These are phyloP conservation scores for Biscogniauxia marginata DNA, from an alignment of 2,329 filamentous ascomycete species.

Conservation along the genomic window DNA sequence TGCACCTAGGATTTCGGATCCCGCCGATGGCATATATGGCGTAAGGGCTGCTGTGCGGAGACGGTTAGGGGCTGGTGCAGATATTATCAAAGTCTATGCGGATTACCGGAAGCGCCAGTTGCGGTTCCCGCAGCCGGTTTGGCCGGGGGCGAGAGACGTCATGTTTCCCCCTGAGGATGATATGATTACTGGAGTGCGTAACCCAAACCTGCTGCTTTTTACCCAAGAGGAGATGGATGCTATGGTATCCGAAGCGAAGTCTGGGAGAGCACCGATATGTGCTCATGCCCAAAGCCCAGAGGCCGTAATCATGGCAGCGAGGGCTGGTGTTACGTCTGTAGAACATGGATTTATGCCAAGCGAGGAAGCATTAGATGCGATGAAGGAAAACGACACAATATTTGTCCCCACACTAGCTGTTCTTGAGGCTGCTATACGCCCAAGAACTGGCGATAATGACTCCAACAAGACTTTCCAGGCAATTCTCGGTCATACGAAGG, in stretches of 20 bases:
- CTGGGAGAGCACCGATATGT: slow-evolving; percentile 41
- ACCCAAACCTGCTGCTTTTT: slow-evolving; percentile 45
- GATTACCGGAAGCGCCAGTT: slow-evolving; percentile 46
- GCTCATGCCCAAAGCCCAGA: slow-evolving; percentile 43
- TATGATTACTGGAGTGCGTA: slow-evolving; percentile 25
- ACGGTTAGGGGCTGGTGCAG: slow-evolving; percentile 47
- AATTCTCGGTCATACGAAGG: slow-evolving; percentile 40
- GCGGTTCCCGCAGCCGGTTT: slow-evolving; percentile 37
- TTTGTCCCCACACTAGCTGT: slow-evolving; percentile 54
- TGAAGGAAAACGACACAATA: slow-evolving; percentile 45
- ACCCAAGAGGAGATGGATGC: slow-evolving; percentile 48
- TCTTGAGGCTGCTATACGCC: slow-evolving; percentile 31
- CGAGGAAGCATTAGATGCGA: slow-evolving; percentile 41
- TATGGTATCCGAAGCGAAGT: slow-evolving; percentile 46
- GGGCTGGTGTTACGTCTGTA: slow-evolving; percentile 46
- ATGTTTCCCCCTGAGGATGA: slow-evolving; percentile 36
- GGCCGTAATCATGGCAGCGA: slow-evolving; percentile 44
- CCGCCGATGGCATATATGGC: slow-evolving; percentile 47
- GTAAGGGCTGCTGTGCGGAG: slow-evolving; percentile 46
- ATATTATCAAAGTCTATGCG: slow-evolving; percentile 52
- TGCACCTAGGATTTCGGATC: slow-evolving; percentile 40
- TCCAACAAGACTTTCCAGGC: slow-evolving; percentile 25
- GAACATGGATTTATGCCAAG: slow-evolving; percentile 43
- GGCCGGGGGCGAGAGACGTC: slow-evolving; percentile 30
- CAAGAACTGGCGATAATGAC: slow-evolving; percentile 14